Evolutionary conservation across 768 basidiomycete species (phyloP).

Genomic region (Zangia roseola): DNA sequence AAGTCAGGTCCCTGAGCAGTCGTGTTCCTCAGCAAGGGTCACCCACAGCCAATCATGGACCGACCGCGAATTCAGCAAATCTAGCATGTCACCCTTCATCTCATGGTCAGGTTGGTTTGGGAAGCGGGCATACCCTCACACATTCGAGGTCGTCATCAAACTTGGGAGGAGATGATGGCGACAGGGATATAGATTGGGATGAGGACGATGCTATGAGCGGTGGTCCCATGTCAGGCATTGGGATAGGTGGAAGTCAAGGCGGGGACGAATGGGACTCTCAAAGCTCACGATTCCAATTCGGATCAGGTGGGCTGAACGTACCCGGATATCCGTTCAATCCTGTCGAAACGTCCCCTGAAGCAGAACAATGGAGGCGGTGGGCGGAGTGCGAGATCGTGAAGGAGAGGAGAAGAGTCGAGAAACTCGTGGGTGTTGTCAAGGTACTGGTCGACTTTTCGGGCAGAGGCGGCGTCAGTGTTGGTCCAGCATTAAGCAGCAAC

Average conservation of each 20-base stretch:
- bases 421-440: conserved; percentile 56
- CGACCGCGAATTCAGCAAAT: conserved; percentile 2
- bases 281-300: conserved; percentile 13
- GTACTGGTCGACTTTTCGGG: conserved; percentile 62
- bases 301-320: conserved; percentile 12
- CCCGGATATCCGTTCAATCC: conserved; percentile 12
- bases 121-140: conserved; percentile 16
- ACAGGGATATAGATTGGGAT: conserved; percentile 30
- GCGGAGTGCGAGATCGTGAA: conserved; percentile 42
- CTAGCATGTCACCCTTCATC: conserved; percentile 9
- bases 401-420: conserved; percentile 63
- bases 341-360: conserved; percentile 3
- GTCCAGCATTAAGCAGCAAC: not conserved
- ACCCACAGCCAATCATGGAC: not conserved
- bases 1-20: conserved; percentile 20
- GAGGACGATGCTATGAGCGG: conserved; percentile 25
- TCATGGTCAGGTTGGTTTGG: conserved; percentile 8
- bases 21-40: conserved; percentile 22
- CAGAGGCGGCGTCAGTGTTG: conserved; percentile 29
- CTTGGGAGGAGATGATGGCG: conserved; percentile 23
- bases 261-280: conserved; percentile 28
- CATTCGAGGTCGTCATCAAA: conserved; percentile 31
- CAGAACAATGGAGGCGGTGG: conserved; percentile 31
- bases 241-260: conserved; percentile 12
- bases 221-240: conserved; percentile 13